Base-by-base conservation (phyloP, 2,329 filamentous ascomycete species). In the Aspergillus tubingensis region DNA sequence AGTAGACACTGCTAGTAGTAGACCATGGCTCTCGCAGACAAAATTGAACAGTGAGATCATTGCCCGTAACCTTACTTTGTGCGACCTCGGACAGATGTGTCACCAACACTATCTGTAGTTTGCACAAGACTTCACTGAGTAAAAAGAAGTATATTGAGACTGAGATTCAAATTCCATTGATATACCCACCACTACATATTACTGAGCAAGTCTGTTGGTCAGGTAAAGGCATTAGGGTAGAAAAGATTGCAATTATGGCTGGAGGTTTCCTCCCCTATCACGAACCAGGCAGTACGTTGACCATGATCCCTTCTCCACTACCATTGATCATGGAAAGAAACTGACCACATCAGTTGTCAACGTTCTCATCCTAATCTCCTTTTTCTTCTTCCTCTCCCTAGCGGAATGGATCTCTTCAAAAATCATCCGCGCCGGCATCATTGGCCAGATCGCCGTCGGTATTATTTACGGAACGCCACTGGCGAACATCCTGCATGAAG, bases 401-500 rank as follows among this genome's bases (percentile, higher is more conserved):
- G 73, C 77, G 15, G 75, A 77, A 72, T 81, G 75, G 74, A 21
- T 77, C 0, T 77, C 77, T 2, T 72, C 76, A 19, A 76, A 76
- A 63, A 60, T 79, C 32, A 70, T 81, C 48, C 76, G 75, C 8
- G 80, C 79, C 6, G 79, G 79, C 2, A 76, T 82, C 21, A 79
- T 82, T 41, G 80, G 80, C 4, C 79, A 80, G 48, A 81, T 82
- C 58, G 68, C 78, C 2, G 77, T 82, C 8, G 80, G 80, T 2
- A 77, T 82, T 36, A 72, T 82, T 17, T 82, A 81, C 54, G 80
- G 80, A 39, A 63, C 72, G 30, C 80, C 80, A 2, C 62, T 81
- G 19, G 79, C 74, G n/a, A 74, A 81, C 64, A 79, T 82, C 48
- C 68, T 82, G n/a, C 65, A 74, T 3, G 39, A 67, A 5, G 62